A percentile compares a stretch with the other conserved stretches of the same genome.
Evolutionary conservation across 805 yeast species (phyloP).

Genomic region (Osmozyma mogii): DNA sequence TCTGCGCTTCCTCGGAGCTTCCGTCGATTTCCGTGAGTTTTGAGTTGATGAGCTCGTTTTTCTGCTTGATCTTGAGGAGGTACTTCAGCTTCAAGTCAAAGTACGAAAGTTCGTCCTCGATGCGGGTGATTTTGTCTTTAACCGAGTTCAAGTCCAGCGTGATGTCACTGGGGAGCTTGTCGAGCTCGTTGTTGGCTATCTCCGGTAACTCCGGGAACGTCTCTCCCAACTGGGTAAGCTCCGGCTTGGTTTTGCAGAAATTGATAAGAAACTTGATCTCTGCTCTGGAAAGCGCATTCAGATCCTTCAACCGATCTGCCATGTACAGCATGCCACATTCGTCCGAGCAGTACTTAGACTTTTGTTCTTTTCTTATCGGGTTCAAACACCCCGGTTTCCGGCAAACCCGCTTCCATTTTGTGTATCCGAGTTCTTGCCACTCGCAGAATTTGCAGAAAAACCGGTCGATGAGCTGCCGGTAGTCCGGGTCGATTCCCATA

Average conservation of each 20-base stretch:
- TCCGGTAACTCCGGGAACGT: conserved; percentile 37
- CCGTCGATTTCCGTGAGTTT: conserved; percentile 13
- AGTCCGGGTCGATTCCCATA: conserved; percentile 46
- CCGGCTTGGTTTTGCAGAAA: conserved; percentile 15
- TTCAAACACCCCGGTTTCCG: conserved; percentile 48
- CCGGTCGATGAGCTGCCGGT: conserved; percentile 48
- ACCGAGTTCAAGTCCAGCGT: conserved; percentile 11
- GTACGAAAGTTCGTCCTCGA: conserved; percentile 12
- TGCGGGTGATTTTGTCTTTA: conserved; percentile 2
- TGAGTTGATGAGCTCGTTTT: conserved; percentile 31
- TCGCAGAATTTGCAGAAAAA: conserved; percentile 73
- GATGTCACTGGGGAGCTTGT: conserved; percentile 12
- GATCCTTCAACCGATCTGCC: conserved; percentile 17
- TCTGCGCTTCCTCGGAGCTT: conserved; percentile 7
- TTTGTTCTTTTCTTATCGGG: conserved; percentile 37
- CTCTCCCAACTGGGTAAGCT: conserved; percentile 21
- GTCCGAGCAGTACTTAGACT: conserved; percentile 65
- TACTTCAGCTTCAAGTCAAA: conserved; percentile 13
- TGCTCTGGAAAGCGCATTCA: conserved; percentile 10
- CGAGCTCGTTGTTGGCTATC: conserved; percentile 16
- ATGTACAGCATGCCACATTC: conserved; percentile 58
- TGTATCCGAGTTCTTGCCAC: conserved; percentile 40
- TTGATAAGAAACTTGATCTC: conserved; percentile 19
- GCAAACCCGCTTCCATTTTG: conserved; percentile 75
- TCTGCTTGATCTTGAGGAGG: conserved; percentile 27